Evolutionary conservation across 495 filamentous ascomycete species (phyloP).

Genomic region (Daldinia grandis): DNA sequence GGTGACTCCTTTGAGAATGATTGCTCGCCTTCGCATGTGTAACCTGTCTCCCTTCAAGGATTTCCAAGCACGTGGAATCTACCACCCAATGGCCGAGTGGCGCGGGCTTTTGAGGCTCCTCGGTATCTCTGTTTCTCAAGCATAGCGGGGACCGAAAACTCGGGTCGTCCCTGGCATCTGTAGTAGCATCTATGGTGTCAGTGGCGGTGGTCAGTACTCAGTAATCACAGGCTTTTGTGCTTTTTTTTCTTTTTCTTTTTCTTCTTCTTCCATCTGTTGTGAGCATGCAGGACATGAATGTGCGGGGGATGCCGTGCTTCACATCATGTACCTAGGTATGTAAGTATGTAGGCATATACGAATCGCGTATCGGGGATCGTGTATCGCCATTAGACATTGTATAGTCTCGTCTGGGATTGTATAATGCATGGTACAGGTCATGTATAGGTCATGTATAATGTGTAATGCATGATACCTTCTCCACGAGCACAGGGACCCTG

Average conservation of each 20-base stretch:
- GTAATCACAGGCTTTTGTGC: conserved; percentile 3
- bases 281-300: conserved; percentile 8
- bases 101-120: conserved; percentile 22
- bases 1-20: conserved; percentile 10
- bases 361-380: conserved; percentile 1
- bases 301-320: conserved; percentile 37
- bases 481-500: neutral
- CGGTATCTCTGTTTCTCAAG: conserved; percentile 8
- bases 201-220: conserved; percentile 19
- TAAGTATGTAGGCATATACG: neutral
- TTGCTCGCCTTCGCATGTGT: conserved; percentile 21
- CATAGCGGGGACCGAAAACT: conserved; percentile 18
- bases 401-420: neutral
- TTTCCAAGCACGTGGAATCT: conserved; percentile 19
- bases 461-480: conserved; percentile 4
- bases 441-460: neutral
- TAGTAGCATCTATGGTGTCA: conserved; percentile 1
- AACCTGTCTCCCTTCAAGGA: neutral
- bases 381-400: neutral
- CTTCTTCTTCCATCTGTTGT: no score
- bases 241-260: conserved; percentile 7
- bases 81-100: conserved; percentile 24
- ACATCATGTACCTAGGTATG: conserved; percentile 34
- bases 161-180: conserved; percentile 25
- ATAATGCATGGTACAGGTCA: neutral